A percentile compares a stretch with the other conserved stretches of the same genome.
Conservation (phyloP, 306 rosid species). For the Vachellia pachyceras region DNA sequence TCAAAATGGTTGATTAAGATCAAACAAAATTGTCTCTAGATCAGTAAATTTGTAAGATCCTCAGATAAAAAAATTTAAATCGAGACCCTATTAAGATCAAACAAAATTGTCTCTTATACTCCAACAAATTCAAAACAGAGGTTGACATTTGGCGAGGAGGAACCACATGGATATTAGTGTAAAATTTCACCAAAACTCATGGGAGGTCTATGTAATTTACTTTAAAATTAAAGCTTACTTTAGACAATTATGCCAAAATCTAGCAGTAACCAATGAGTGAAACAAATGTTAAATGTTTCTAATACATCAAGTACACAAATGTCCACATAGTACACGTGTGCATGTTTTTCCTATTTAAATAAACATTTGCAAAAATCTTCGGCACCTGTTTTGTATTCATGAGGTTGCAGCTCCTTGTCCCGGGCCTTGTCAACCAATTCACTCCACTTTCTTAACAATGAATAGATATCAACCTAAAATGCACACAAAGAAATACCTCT, state of each 20-base stretch:
- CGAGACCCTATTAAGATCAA: background rate
- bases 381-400: slow-evolving; percentile 82
- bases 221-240: background rate
- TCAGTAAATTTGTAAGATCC: background rate
- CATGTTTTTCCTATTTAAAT: background rate
- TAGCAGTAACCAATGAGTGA: background rate
- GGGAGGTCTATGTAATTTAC: background rate
- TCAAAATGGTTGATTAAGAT: slow-evolving; percentile 6
- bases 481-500: slow-evolving; percentile 33
- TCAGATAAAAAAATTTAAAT: background rate
- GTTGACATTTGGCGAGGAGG: background rate
- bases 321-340: background rate
- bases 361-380: background rate
- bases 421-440: slow-evolving; percentile 93
- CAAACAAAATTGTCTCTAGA: background rate
- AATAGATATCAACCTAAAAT: slow-evolving; percentile 74
- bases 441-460: slow-evolving; percentile 95
- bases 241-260: background rate
- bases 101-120: background rate
- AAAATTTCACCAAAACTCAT: background rate
- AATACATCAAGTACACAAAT: background rate
- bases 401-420: slow-evolving; percentile 93
- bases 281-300: background rate
- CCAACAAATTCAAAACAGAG: background rate
- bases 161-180: background rate